Base-by-base conservation (phyloP, 495 filamentous ascomycete genomes). In the Penicillium paradoxum region DNA sequence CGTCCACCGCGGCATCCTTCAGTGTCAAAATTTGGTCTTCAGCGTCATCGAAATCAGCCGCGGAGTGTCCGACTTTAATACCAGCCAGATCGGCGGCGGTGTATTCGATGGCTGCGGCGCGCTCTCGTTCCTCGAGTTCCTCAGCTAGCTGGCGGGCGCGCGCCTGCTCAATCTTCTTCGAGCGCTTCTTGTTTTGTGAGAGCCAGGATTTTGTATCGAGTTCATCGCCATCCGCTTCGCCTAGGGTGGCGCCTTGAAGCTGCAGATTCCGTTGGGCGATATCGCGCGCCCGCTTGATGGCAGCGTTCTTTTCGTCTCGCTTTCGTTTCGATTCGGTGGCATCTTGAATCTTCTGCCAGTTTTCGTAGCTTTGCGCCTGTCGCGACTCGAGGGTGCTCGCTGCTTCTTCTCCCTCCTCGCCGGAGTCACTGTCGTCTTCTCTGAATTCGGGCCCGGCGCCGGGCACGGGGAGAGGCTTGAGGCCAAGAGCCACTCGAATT, bases 231-330 rank as follows among this genome's bases (percentile, higher is more conserved):
- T 79, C 83, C 48, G 85, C 77, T 2, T 80, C 83, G 9, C 87
- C 91, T 11, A 98, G 69, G 0, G 90, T 87, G 56, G 86, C 81
- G 34, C 93, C 93, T 60, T 90, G 79, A 2, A 97, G 74, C 41
- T 84, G 82, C 22, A 82, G 70, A 64, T 84, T 83, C 42, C 90
- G 79, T 63, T 86, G 84, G 17, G 87, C 89, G 40, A 82, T 76
- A 66, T 97, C 92, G 51, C 90, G 86, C 42, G 88, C 91, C 69
- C 87, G 93, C 73, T 91, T 92, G 61, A 97, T 86, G 5, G 86
- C 86, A 9, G 83, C 83, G 36, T 81, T 81, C 59, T 84, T 85
- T 59, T 86, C 86, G 47, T 92, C 87, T 51, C 89, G 89, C 62
- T 80, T 83, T 56, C 73, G 78, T 70, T 91, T 95, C 25, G 87